These are phyloP conservation scores for Brasilioporus rufonigricans DNA, from an alignment of 768 basidiomycete species.

Conservation along the genomic window DNA sequence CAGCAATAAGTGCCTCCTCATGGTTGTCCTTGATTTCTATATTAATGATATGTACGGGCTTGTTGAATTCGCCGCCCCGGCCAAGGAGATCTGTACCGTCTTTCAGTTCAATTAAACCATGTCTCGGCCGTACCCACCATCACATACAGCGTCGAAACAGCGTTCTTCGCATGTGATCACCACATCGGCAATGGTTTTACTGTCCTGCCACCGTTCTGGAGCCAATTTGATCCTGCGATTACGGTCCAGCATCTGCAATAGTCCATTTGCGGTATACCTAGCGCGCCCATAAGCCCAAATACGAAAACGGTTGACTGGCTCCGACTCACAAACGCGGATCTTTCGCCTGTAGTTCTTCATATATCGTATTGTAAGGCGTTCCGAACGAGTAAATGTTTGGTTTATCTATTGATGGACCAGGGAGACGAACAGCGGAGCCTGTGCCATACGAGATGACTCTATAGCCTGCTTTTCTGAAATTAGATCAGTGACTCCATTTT, in stretches of 20 bases:
- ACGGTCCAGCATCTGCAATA: conserved; percentile 94
- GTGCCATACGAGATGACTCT: conserved; percentile 94
- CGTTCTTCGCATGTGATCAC: conserved; percentile 99
- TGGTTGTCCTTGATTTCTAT: conserved; percentile 99
- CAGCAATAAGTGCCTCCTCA: conserved; percentile 95
- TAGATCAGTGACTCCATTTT: conserved; percentile 6
- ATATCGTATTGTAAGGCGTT: conserved; percentile 95
- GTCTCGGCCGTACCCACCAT: conserved; percentile 58
- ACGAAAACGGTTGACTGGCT: neutral
- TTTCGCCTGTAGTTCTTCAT: conserved; percentile 82
- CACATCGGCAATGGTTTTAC: conserved; percentile 83
- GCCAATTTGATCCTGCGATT: conserved; percentile 89
- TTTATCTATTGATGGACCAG: conserved; percentile 94
- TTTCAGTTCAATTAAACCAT: conserved; percentile 12
- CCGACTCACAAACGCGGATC: conserved; percentile 75
- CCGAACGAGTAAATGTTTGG: conserved; percentile 97
- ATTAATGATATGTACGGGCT: conserved; percentile 94
- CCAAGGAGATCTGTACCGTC: conserved; percentile 66
- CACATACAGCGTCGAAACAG: conserved; percentile 97
- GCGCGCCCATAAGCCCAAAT: conserved; percentile 11
- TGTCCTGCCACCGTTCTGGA: conserved; percentile 97
- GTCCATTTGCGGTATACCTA: conserved; percentile 91
- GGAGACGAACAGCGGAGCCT: conserved; percentile 94
- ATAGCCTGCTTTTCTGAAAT: conserved; percentile 81
- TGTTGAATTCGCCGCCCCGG: conserved; percentile 89